Evolutionary conservation across 495 filamentous ascomycete genomes (phyloP).

Genomic region (Tuber borchii): DNA sequence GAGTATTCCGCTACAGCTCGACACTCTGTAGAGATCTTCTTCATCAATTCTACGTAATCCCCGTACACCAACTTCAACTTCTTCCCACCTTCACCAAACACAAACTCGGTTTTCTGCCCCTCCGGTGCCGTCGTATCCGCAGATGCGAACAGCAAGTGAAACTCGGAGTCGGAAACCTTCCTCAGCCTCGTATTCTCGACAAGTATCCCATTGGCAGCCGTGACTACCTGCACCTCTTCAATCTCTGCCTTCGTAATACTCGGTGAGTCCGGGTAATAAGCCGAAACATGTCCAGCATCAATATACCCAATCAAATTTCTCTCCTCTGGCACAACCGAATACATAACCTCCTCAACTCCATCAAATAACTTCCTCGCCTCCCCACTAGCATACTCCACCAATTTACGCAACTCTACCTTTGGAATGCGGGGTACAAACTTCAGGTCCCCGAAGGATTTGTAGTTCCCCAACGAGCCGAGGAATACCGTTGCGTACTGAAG

Average conservation of each 20-base stretch:
- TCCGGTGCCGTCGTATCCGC: constrained; percentile 52
- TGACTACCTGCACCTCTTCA: constrained; percentile 31
- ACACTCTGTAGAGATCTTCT: constrained; percentile 62
- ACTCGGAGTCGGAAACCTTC: constrained; percentile 61
- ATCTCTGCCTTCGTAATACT: constrained; percentile 74
- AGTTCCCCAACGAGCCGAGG: constrained; percentile 87
- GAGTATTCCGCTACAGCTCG: constrained; percentile 68
- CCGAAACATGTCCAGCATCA: constrained; percentile 73
- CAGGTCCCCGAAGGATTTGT: constrained; percentile 86
- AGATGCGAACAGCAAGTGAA: constrained; percentile 78
- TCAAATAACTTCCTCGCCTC: constrained; percentile 59
- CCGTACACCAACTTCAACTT: constrained; percentile 72
- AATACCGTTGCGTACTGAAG: constrained; percentile 84
- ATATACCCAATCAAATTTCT: constrained; percentile 82
- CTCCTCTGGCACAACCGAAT: constrained; percentile 57
- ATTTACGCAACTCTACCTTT: constrained; percentile 58
- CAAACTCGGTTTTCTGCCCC: constrained; percentile 51
- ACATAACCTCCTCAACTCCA: constrained; percentile 66
- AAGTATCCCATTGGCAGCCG: constrained; percentile 39
- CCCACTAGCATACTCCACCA: constrained; percentile 58
- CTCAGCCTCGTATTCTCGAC: constrained; percentile 83
- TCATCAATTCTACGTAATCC: constrained; percentile 74
- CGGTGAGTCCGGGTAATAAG: constrained; percentile 86
- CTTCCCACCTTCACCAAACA: constrained; percentile 20
- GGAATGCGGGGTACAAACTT: constrained; percentile 84